Conservation (phyloP, 2,329 filamentous ascomycete genomes). For the Xylariales sp. region DNA sequence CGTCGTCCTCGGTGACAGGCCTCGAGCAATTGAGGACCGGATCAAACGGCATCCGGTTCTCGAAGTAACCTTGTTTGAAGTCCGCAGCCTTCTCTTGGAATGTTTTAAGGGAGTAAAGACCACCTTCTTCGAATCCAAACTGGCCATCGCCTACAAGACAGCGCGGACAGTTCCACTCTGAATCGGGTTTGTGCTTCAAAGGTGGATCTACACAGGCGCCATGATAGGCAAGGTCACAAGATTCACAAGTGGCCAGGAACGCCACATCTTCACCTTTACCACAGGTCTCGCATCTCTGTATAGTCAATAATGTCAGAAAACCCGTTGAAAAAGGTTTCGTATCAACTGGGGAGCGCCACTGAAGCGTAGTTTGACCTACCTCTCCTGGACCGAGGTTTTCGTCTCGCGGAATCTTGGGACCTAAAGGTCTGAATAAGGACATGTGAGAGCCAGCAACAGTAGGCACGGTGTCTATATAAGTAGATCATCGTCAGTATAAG, state of each 20-base stretch:
- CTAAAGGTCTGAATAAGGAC: conserved; percentile 83
- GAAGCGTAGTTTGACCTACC: conserved; percentile 18
- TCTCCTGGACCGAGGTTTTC: conserved; percentile 42
- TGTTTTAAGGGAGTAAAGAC: conserved; percentile 88
- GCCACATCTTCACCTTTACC: conserved; percentile 70
- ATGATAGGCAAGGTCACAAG: conserved; percentile 86
- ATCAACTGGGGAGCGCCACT: conserved; percentile 11
- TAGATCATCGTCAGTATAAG: no score
- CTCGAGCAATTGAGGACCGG: conserved; percentile 75
- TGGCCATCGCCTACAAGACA: conserved; percentile 95
- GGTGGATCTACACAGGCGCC: conserved; percentile 85
- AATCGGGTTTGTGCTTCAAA: conserved; percentile 69
- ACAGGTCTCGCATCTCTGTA: conserved; percentile 79
- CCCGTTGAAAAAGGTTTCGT: no score
- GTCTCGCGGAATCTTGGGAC: conserved; percentile 59
- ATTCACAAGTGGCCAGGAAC: conserved; percentile 78
- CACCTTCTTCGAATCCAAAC: conserved; percentile 96
- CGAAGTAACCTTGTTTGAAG: conserved; percentile 93
- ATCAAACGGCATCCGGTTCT: conserved; percentile 84
- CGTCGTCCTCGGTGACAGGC: conserved; percentile 87
- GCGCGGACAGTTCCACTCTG: conserved; percentile 93
- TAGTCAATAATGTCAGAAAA: no score
- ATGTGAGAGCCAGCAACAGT: conserved; percentile 96
- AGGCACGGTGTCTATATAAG: conserved; percentile 61
- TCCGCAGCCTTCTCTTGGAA: conserved; percentile 95